Conservation (phyloP, 805 yeast species). For the Candida maltosa region DNA sequence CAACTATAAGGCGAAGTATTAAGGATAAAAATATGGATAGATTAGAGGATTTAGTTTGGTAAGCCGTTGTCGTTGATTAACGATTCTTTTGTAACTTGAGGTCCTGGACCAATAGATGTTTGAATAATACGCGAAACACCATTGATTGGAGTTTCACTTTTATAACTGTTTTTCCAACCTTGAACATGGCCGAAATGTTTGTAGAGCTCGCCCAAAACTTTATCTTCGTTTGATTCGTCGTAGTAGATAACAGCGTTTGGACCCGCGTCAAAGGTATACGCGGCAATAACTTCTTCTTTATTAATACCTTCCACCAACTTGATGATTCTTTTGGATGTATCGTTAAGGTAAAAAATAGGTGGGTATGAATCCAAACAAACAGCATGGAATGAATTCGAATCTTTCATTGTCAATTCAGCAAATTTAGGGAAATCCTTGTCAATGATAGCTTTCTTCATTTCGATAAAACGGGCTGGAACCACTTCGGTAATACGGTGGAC, state of each 20-base stretch:
- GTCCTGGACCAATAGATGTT: conserved; percentile 88
- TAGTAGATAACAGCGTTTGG: conserved; percentile 97
- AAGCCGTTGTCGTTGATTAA: conserved; percentile 59
- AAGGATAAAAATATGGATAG: conserved; percentile 6
- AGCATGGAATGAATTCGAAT: conserved; percentile 96
- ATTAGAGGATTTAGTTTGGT: conserved; percentile 33
- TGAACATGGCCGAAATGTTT: conserved; percentile 53
- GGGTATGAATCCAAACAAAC: conserved; percentile 95
- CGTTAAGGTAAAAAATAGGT: conserved; percentile 92
- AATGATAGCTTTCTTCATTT: conserved; percentile 75
- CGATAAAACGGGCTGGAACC: conserved; percentile 81
- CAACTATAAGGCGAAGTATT: conserved; percentile 14
- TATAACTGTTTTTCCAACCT: conserved; percentile 55
- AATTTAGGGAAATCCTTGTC: conserved; percentile 74
- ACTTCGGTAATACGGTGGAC: conserved; percentile 72
- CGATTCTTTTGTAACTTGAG: conserved; percentile 54
- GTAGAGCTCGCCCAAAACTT: conserved; percentile 68
- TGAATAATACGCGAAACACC: conserved; percentile 84
- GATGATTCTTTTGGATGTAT: conserved; percentile 80
- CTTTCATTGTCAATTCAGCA: conserved; percentile 92
- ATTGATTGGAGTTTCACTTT: conserved; percentile 21
- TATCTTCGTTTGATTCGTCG: conserved; percentile 67
- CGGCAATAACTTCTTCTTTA: conserved; percentile 65
- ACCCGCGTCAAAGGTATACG: conserved; percentile 98
- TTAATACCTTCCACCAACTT: conserved; percentile 78